Percentiles rank a stretch among this genome's conserved stretches.
These are phyloP conservation scores for Ligustrum vulgare DNA, from an alignment of 257 asterid species.

Conservation along the genomic window DNA sequence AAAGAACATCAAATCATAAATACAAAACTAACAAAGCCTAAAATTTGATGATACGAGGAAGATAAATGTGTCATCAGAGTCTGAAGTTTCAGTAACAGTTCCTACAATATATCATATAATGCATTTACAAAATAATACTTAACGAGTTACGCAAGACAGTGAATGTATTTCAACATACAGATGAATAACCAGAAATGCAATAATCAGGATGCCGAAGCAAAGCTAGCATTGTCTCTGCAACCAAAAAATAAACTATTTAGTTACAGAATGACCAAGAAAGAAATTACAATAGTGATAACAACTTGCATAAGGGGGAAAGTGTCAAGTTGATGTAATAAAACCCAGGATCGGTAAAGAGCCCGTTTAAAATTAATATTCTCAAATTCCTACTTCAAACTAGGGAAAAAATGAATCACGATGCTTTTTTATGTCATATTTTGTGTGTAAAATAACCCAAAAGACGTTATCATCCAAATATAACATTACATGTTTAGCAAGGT, in stretches of 20 bases:
- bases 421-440: not conserved
- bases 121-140: not conserved
- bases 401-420: not conserved
- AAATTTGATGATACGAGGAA: not conserved
- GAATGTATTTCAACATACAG: constrained; percentile 50
- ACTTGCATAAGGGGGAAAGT: not conserved
- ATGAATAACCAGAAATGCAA: constrained; percentile 91
- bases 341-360: not conserved
- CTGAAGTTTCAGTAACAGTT: constrained; percentile 9
- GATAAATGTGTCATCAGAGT: not conserved
- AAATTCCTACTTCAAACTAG: not conserved
- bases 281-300: not conserved
- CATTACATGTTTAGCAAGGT: not conserved
- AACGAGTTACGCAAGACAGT: not conserved
- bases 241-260: constrained; percentile 20
- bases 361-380: not conserved
- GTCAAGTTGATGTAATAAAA: not conserved
- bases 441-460: not conserved
- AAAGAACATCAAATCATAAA: not conserved
- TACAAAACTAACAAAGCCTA: not conserved
- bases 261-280: not conserved
- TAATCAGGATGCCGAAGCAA: constrained; percentile 96
- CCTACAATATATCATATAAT: not conserved
- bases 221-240: constrained; percentile 92
- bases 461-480: not conserved